A percentile compares a stretch with the other conserved stretches of the same genome.
Evolutionary conservation across 108 stramenopile species (phyloP).

Genomic region (Epithemia pelagica): DNA sequence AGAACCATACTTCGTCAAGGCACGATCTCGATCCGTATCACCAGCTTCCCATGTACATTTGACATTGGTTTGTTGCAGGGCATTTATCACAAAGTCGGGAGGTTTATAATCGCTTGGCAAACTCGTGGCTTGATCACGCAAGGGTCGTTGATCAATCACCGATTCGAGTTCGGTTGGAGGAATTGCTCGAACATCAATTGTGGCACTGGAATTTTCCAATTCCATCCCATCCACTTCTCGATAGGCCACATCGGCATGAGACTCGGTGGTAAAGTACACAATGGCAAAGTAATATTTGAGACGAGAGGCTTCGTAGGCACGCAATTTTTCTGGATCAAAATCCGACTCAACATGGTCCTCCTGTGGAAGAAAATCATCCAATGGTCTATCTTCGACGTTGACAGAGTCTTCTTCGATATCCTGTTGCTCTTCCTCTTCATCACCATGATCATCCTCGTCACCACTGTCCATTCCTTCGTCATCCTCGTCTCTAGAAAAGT

Average conservation of each 20-base stretch:
- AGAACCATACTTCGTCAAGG: slow-evolving; percentile 66
- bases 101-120: slow-evolving; percentile 87
- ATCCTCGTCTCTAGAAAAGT: slow-evolving; percentile 10
- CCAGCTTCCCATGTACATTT: slow-evolving; percentile 96
- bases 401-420: slow-evolving; percentile 19
- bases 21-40: slow-evolving; percentile 78
- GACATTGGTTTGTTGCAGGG: slow-evolving; percentile 88
- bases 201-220: slow-evolving; percentile 86
- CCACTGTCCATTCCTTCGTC: slow-evolving; percentile 9
- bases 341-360: slow-evolving; percentile 38
- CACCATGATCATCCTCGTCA: slow-evolving; percentile 8
- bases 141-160: slow-evolving; percentile 49
- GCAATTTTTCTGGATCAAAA: slow-evolving; percentile 85
- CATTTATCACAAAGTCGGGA: slow-evolving; percentile 80
- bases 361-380: not conserved
- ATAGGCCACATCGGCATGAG: slow-evolving; percentile 82
- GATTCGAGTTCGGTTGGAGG: slow-evolving; percentile 50
- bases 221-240: slow-evolving; percentile 92
- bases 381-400: slow-evolving; percentile 22
- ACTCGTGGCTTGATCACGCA: slow-evolving; percentile 64
- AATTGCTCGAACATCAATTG: slow-evolving; percentile 87
- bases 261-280: slow-evolving; percentile 64
- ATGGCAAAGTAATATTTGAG: slow-evolving; percentile 96
- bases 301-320: slow-evolving; percentile 92
- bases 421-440: slow-evolving; percentile 8